A percentile compares a stretch with the other conserved stretches of the same genome.
Conservation (phyloP, 2,329 filamentous ascomycete genomes). For the Xylaria sp. region DNA sequence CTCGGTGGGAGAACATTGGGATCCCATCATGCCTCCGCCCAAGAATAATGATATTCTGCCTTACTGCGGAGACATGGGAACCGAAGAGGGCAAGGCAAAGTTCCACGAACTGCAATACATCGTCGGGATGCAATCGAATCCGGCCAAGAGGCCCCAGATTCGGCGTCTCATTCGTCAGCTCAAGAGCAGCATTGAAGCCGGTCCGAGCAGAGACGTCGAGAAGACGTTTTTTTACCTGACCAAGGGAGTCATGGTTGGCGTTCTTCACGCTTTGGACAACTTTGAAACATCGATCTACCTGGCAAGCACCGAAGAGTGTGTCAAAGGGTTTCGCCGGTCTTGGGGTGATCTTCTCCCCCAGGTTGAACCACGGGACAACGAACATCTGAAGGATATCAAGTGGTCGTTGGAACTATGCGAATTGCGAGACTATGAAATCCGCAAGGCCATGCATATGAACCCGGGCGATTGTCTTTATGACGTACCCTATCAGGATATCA, state of each 20-base stretch:
- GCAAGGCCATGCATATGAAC: background rate
- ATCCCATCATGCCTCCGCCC: background rate
- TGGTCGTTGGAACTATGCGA: background rate
- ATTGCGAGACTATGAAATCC: slow-evolving; percentile 2
- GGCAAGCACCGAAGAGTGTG: background rate
- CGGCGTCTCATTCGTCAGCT: background rate
- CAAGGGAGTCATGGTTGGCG: background rate
- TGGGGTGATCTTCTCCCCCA: background rate
- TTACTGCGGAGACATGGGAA: background rate
- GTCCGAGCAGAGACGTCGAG: background rate
- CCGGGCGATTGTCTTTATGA: background rate
- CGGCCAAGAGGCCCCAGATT: background rate
- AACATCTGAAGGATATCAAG: background rate
- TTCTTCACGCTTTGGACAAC: background rate
- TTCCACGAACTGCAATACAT: background rate
- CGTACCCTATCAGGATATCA: background rate
- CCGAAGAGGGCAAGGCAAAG: background rate
- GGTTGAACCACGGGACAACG: background rate
- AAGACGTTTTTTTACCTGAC: background rate
- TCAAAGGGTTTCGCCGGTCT: background rate
- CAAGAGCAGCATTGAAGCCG: no score
- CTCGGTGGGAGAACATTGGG: background rate
- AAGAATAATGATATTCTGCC: background rate
- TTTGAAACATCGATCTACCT: background rate
- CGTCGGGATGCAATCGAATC: background rate